Evolutionary conservation across 2,329 filamentous ascomycete species (phyloP).

Genomic region (Pseudovirgaria hyperparasitica): DNA sequence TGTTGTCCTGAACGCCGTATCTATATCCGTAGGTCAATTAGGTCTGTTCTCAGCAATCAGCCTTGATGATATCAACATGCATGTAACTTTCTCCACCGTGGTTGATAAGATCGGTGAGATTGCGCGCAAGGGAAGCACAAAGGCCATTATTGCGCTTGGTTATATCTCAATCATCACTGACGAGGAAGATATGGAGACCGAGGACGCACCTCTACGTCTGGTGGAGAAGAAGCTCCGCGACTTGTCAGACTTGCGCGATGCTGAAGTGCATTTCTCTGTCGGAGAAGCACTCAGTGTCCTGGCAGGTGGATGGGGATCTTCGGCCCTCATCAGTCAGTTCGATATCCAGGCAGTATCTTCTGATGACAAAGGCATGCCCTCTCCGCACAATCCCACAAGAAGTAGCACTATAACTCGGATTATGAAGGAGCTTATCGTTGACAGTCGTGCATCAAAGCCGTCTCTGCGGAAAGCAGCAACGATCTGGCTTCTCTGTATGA

Average conservation of each 20-base stretch:
- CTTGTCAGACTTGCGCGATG: constrained; percentile 71
- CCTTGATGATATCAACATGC: constrained; percentile 23
- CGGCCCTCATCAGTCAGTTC: too few species aligned
- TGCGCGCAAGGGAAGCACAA: constrained; percentile 70
- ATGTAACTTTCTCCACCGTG: constrained; percentile 32
- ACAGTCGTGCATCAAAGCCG: constrained; percentile 77
- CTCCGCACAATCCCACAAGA: constrained; percentile 18
- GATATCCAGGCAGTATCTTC: too few species aligned
- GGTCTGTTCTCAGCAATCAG: constrained; percentile 45
- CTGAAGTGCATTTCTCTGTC: constrained; percentile 80
- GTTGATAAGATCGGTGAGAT: constrained; percentile 51
- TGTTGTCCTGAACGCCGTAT: constrained; percentile 43
- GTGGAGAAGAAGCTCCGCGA: constrained; percentile 59
- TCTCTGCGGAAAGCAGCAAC: constrained; percentile 82
- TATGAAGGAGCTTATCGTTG: constrained; percentile 59
- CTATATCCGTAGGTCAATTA: constrained; percentile 47
- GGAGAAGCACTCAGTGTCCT: constrained; percentile 77
- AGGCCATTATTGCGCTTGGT: constrained; percentile 69
- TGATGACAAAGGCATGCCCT: constrained; percentile 19
- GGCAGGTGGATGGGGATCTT: constrained; percentile 71
- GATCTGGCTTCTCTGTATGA: constrained; percentile 85
- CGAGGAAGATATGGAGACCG: constrained; percentile 21
- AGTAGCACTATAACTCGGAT: constrained; percentile 38
- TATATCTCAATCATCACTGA: constrained; percentile 54
- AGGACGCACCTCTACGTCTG: constrained; percentile 30